phyloP scores from a whole-genome alignment of 371 early-diverging fungal genomes.

The Rhizopus microsporus region DNA sequence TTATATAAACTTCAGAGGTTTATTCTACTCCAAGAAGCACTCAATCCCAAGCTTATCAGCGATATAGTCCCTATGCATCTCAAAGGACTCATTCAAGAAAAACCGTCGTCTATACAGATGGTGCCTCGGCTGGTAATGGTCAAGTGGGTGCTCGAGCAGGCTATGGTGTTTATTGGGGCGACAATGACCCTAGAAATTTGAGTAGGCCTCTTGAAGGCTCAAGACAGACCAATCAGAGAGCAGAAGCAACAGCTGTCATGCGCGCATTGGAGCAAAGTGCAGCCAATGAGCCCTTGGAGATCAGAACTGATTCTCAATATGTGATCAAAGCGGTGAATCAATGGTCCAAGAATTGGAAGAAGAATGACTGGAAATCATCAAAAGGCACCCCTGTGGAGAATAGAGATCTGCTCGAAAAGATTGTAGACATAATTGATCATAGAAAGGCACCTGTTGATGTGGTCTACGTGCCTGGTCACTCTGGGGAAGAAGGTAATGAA shows the following conservation, averaged over 20 bases:
- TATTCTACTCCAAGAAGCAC: background rate
- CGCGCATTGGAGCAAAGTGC: conserved; percentile 64
- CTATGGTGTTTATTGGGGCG: conserved; percentile 83
- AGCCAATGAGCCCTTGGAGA: conserved; percentile 33
- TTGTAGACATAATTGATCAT: conserved; percentile 41
- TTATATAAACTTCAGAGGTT: too few relatives aligned
- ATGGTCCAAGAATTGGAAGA: conserved; percentile 76
- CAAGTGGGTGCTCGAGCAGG: conserved; percentile 66
- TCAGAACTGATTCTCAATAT: conserved; percentile 78
- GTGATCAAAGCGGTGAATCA: conserved; percentile 58
- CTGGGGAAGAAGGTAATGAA: conserved; percentile 72
- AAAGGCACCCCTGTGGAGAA: conserved; percentile 65
- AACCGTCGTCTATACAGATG: conserved; percentile 75
- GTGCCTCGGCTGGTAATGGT: conserved; percentile 75
- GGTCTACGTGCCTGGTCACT: conserved; percentile 65
- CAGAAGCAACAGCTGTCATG: conserved; percentile 77
- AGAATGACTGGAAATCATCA: conserved; percentile 60
- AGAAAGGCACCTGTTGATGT: conserved; percentile 47
- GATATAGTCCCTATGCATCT: background rate
- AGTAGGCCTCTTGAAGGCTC: conserved; percentile 62
- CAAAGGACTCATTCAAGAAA: background rate
- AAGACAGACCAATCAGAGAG: conserved; percentile 85
- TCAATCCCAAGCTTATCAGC: conserved; percentile 2
- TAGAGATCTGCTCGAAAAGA: conserved; percentile 67
- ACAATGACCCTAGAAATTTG: conserved; percentile 72